These are phyloP conservation scores for Neonectria faginata DNA, from an alignment of 2,329 filamentous ascomycete genomes.

Conservation along the genomic window DNA sequence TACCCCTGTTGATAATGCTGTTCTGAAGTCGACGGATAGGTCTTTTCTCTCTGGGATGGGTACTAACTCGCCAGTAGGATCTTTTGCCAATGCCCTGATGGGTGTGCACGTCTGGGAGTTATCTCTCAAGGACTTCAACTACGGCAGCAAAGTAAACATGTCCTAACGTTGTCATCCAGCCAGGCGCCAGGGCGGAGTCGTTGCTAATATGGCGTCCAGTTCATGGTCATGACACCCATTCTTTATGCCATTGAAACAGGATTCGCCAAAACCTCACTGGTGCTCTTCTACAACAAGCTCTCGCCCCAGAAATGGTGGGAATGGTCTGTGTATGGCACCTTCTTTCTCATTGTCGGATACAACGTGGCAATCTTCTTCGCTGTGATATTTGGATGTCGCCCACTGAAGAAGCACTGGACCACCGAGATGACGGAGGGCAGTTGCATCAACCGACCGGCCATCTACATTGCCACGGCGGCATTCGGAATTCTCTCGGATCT, in stretches of 20 bases:
- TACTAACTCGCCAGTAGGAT: conserved; percentile 18
- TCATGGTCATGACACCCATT: conserved; percentile 38
- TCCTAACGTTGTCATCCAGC: conserved; percentile 20
- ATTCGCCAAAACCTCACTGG: conserved; percentile 53
- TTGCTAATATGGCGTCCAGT: conserved; percentile 45
- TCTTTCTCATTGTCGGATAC: conserved; percentile 49
- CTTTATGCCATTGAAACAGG: conserved; percentile 45
- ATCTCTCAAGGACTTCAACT: conserved; percentile 34
- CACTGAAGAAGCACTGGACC: conserved; percentile 50
- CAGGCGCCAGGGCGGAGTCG: not conserved
- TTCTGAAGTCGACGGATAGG: not conserved
- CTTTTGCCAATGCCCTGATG: conserved; percentile 31
- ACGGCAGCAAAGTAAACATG: conserved; percentile 23
- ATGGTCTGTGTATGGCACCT: conserved; percentile 44
- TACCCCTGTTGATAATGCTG: not conserved
- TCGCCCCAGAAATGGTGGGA: conserved; percentile 52
- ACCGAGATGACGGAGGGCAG: conserved; percentile 44
- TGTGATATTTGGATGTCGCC: conserved; percentile 54
- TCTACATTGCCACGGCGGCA: conserved; percentile 50
- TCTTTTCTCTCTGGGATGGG: too few species aligned
- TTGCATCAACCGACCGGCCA: conserved; percentile 54
- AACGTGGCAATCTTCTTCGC: conserved; percentile 50
- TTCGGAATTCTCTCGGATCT: conserved; percentile 63
- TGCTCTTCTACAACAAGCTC: conserved; percentile 54
- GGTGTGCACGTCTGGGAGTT: conserved; percentile 51